Evolutionary conservation across 805 yeast species (phyloP).

Genomic region (Hanseniaspora osmophila): DNA sequence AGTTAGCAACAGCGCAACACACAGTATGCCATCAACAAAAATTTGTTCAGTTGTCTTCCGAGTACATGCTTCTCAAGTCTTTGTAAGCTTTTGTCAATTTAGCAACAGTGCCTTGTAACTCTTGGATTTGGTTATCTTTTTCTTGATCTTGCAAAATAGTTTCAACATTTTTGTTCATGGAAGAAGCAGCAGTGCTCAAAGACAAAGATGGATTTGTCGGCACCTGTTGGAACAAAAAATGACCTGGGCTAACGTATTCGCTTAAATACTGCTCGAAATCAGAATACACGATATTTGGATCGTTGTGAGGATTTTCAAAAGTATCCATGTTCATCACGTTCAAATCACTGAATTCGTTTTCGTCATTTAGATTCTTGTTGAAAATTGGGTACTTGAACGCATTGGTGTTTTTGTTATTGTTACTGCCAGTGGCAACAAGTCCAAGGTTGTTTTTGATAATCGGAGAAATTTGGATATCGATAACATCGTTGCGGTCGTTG

Average conservation of each 20-base stretch:
- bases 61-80: constrained; percentile 45
- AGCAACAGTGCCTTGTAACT: constrained; percentile 31
- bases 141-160: background rate
- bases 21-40: too few species aligned
- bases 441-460: background rate
- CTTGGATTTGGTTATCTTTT: constrained; percentile 21
- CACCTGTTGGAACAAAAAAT: constrained; percentile 7
- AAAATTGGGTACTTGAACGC: constrained; percentile 1
- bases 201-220: constrained; percentile 1
- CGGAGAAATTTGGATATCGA: background rate
- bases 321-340: background rate
- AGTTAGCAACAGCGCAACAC: too few species aligned
- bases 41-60: background rate
- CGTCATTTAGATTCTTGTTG: constrained; percentile 1
- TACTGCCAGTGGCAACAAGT: background rate
- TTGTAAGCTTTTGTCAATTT: constrained; percentile 45
- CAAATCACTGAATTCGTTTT: background rate
- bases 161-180: constrained; percentile 2
- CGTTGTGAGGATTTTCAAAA: too few species aligned
- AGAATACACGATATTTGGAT: background rate
- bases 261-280: constrained; percentile 4
- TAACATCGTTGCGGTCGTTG: background rate
- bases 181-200: constrained; percentile 3
- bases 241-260: constrained; percentile 1
- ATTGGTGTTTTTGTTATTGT: background rate